phyloP scores from a whole-genome alignment of 1,284 basidiomycete species.

The Rhodotorula sp. region DNA sequence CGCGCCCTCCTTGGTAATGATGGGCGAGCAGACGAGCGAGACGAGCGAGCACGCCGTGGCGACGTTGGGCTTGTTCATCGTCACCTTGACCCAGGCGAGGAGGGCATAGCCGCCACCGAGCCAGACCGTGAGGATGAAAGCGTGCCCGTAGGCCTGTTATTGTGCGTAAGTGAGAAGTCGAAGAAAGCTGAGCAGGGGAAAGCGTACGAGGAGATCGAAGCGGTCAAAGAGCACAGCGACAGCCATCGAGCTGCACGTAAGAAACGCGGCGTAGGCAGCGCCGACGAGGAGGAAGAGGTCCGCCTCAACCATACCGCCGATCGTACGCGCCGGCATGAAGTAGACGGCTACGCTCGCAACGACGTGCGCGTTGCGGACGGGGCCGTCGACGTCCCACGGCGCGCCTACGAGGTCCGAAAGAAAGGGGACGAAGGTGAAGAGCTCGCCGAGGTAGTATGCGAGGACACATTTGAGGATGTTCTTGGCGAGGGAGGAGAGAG shows the following conservation, averaged over 20 bases:
- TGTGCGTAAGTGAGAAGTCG: conserved; percentile 32
- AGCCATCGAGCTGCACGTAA: conserved; percentile 72
- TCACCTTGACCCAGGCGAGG: conserved; percentile 84
- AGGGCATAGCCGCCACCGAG: conserved; percentile 78
- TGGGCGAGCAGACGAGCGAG: conserved; percentile 75
- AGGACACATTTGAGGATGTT: conserved; percentile 88
- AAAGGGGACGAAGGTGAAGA: conserved; percentile 84
- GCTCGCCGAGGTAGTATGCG: conserved; percentile 83
- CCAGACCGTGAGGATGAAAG: conserved; percentile 67
- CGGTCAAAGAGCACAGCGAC: conserved; percentile 50
- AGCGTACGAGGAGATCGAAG: conserved; percentile 45
- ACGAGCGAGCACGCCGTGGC: conserved; percentile 79
- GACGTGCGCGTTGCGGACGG: conserved; percentile 42
- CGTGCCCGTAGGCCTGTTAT: conserved; percentile 52
- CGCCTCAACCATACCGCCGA: conserved; percentile 74
- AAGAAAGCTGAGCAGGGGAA: conserved; percentile 42
- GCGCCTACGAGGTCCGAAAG: conserved; percentile 49
- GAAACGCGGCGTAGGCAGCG: conserved; percentile 68
- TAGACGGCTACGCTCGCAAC: conserved; percentile 45
- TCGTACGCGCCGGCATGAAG: conserved; percentile 43
- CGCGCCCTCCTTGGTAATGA: conserved; percentile 88
- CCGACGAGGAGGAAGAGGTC: conserved; percentile 71
- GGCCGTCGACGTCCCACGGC: conserved; percentile 46
- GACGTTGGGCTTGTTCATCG: conserved; percentile 66
- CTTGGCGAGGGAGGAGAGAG: conserved; percentile 46